Percentiles rank a stretch among this genome's conserved stretches.
phyloP scores from a whole-genome alignment of 768 basidiomycete species.

The Tricholomella constricta region DNA sequence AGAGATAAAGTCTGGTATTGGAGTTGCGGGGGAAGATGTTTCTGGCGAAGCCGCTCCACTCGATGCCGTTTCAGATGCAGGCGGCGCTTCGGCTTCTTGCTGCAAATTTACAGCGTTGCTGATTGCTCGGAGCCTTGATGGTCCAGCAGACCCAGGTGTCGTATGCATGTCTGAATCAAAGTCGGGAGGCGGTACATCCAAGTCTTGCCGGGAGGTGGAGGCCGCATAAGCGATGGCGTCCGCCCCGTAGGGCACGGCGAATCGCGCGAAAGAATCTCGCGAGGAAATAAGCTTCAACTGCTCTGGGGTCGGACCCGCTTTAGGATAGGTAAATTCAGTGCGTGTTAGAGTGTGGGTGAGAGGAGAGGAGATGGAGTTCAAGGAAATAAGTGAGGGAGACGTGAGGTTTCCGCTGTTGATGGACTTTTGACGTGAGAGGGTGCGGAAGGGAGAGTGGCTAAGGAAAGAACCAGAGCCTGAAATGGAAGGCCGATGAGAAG shows the following conservation, averaged over 20 bases:
- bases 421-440: slow-evolving; percentile 50
- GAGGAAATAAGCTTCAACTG: slow-evolving; percentile 71
- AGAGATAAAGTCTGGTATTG: neutral
- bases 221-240: slow-evolving; percentile 70
- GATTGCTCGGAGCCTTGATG: slow-evolving; percentile 29
- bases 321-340: slow-evolving; percentile 71
- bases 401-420: slow-evolving; percentile 46
- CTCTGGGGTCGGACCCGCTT: slow-evolving; percentile 61
- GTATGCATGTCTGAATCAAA: slow-evolving; percentile 38
- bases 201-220: slow-evolving; percentile 44
- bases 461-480: slow-evolving; percentile 37
- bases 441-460: slow-evolving; percentile 49
- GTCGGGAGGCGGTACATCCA: slow-evolving; percentile 54
- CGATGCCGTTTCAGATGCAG: neutral
- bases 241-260: slow-evolving; percentile 75
- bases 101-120: slow-evolving; percentile 23
- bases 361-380: slow-evolving; percentile 75
- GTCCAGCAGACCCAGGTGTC: slow-evolving; percentile 22
- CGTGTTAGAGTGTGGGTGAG: slow-evolving; percentile 72
- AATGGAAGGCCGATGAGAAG: slow-evolving; percentile 31
- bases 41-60: neutral
- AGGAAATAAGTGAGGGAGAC: slow-evolving; percentile 70
- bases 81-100: neutral
- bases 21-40: neutral
- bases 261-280: slow-evolving; percentile 63